Evolutionary conservation across 164 flowering plant species (phyloP).

Genomic region (Umbellularia californica): DNA sequence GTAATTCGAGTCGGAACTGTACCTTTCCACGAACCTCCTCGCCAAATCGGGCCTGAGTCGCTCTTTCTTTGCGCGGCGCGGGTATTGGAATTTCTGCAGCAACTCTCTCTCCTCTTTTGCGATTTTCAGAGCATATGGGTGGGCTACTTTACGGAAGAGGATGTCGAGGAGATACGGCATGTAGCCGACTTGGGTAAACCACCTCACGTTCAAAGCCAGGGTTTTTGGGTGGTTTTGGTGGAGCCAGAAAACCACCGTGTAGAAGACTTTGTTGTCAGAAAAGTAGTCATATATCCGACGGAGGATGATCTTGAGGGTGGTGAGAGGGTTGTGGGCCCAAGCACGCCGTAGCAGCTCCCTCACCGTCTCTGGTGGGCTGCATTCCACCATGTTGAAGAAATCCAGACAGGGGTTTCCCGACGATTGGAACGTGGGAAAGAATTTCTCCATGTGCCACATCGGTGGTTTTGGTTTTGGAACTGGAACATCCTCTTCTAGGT

Average conservation of each 20-base stretch:
- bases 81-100: too few relatives aligned
- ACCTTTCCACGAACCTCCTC: slow-evolving; percentile 25
- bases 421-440: slow-evolving; percentile 36
- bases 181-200: slow-evolving; percentile 29
- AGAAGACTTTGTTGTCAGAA: slow-evolving; percentile 30
- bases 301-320: slow-evolving; percentile 49
- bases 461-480: not conserved
- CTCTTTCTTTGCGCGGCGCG: not conserved
- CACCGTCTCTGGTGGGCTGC: slow-evolving; percentile 30
- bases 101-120: not conserved
- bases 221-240: slow-evolving; percentile 37
- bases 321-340: slow-evolving; percentile 36
- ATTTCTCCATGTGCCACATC: slow-evolving; percentile 39
- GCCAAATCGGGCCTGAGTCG: slow-evolving; percentile 7
- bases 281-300: slow-evolving; percentile 42
- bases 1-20: slow-evolving; percentile 21
- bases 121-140: slow-evolving; percentile 19
- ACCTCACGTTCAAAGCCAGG: slow-evolving; percentile 23
- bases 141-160: slow-evolving; percentile 31
- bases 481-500: too few relatives aligned
- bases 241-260: slow-evolving; percentile 39
- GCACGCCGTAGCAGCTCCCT: slow-evolving; percentile 22
- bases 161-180: slow-evolving; percentile 32
- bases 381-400: slow-evolving; percentile 59
- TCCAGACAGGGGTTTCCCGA: slow-evolving; percentile 53